These are phyloP conservation scores for Penicillium sp. DNA, from an alignment of 2,329 filamentous ascomycete species.

Conservation along the genomic window DNA sequence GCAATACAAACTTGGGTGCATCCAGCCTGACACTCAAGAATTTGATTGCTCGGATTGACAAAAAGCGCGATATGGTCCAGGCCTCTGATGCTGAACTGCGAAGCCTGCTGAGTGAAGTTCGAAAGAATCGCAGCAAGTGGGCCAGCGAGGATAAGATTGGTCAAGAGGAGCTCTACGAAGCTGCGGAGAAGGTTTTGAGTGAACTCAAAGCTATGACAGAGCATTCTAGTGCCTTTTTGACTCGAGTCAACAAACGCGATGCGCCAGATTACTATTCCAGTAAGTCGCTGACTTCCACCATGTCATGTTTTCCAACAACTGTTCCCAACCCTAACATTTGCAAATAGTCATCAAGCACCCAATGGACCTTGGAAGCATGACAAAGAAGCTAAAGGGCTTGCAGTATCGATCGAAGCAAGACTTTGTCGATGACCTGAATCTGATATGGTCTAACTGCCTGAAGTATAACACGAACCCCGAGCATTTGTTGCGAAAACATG, in stretches of 20 bases:
- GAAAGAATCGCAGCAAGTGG: constrained; percentile 99
- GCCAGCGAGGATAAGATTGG: constrained; percentile 96
- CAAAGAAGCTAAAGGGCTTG: constrained; percentile 87
- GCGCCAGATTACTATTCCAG: constrained; percentile 93
- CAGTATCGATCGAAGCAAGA: constrained; percentile 89
- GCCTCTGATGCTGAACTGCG: constrained; percentile 92
- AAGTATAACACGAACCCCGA: constrained; percentile 91
- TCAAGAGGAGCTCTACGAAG: constrained; percentile 97
- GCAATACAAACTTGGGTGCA: constrained; percentile 90
- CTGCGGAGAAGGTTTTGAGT: constrained; percentile 92
- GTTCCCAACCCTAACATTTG: constrained; percentile 25
- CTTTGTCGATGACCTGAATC: constrained; percentile 88
- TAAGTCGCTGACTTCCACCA: constrained; percentile 52
- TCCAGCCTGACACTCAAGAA: constrained; percentile 97
- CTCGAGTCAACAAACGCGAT: constrained; percentile 94
- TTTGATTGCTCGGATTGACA: constrained; percentile 92
- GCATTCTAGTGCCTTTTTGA: constrained; percentile 94
- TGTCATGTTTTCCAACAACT: background rate
- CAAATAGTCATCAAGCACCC: constrained; percentile 83
- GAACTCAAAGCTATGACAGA: constrained; percentile 97
- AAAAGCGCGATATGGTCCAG: constrained; percentile 85
- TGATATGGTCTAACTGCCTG: constrained; percentile 97
- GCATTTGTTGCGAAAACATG: constrained; percentile 88
- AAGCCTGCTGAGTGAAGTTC: constrained; percentile 92
- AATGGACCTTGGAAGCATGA: constrained; percentile 98